These are phyloP conservation scores for Monilinia fructigena DNA, from an alignment of 2,329 filamentous ascomycete genomes.

Conservation along the genomic window DNA sequence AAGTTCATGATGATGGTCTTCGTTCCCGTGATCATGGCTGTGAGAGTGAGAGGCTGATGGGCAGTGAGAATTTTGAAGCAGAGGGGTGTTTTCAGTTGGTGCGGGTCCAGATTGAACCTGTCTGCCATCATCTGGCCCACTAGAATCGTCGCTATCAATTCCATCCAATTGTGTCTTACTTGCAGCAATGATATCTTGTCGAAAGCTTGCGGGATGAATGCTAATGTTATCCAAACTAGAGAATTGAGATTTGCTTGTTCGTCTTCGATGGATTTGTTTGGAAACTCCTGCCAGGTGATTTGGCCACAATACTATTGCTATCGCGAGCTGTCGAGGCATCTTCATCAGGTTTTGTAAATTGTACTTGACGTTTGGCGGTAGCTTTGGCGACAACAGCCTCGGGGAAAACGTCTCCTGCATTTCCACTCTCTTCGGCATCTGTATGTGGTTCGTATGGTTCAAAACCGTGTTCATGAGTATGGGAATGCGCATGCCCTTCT, in stretches of 20 bases:
- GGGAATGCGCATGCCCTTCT: constrained; percentile 42
- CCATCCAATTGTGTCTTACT: constrained; percentile 61
- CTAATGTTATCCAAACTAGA: constrained; percentile 68
- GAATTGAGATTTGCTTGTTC: constrained; percentile 50
- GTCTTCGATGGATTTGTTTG: constrained; percentile 32
- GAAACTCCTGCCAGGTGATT: constrained; percentile 30
- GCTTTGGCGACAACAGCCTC: constrained; percentile 57
- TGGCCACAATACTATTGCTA: constrained; percentile 25
- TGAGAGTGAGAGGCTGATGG: background rate
- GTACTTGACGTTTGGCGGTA: constrained; percentile 31
- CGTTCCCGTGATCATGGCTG: constrained; percentile 28
- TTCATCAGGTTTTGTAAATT: constrained; percentile 37
- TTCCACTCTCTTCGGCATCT: constrained; percentile 55
- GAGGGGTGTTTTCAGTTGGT: constrained; percentile 40
- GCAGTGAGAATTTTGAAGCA: constrained; percentile 26
- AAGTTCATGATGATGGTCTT: constrained; percentile 25
- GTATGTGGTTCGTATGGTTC: constrained; percentile 11
- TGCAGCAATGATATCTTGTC: constrained; percentile 90
- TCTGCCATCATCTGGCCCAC: constrained; percentile 43
- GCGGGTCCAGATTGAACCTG: constrained; percentile 38
- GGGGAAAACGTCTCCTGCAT: constrained; percentile 61
- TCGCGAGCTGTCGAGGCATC: constrained; percentile 33
- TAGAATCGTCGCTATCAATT: constrained; percentile 54
- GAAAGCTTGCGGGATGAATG: constrained; percentile 85
- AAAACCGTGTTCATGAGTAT: constrained; percentile 43